Base-by-base conservation (phyloP, 352 stramenopile genomes). In the Sclerospora graminicola region DNA sequence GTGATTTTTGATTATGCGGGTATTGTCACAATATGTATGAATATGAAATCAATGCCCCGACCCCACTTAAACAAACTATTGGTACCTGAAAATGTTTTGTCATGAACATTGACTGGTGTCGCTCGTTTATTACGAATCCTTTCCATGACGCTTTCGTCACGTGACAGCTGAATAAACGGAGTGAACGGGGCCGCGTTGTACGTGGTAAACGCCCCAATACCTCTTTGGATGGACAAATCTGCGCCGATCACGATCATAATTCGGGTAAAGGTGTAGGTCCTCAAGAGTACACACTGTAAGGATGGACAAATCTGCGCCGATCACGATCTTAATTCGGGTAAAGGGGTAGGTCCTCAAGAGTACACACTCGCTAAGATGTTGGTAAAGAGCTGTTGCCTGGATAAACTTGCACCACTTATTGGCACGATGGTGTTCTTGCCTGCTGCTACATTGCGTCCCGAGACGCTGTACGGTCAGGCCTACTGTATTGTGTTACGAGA, bases 381-480 rank as follows among this genome's bases (percentile, higher is more conserved):
- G 41, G 91, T 95, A 27, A 64, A 91, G 73, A 89, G 57, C 80
- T 64, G 39, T 75, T 87, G 57, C 74, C 82, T n/a, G 16, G 69
- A 78, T 30, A 89, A 88, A 46, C 54, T 97, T 8, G 54, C 69
- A 24, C 28, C 74, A 5, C 69, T 97, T 16, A 52, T 61, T 1
- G 82, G 79, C 48, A 87, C 95, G 57, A 90, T 90, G 35, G 89
- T 99, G 9, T 99, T 92, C 66, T 62, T 99, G 31, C 95, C 97
- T 4, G 94, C 97, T 1, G 97, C 97, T 4, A 99, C 97, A 24
- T 80, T 99, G 24, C 89, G 97, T 48, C 95, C 97, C 0, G 97
- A 99, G 74, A 99, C 97, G 34, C 99, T 99, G 90, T 98, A 98
- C 63, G 97, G 97, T 38, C 97, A 99, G 81, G 99, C 97, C 9